A percentile compares a stretch with the other conserved stretches of the same genome.
Evolutionary conservation across 176 grass and related monocot genomes (phyloP).

Genomic region (Zizania latifolia): DNA sequence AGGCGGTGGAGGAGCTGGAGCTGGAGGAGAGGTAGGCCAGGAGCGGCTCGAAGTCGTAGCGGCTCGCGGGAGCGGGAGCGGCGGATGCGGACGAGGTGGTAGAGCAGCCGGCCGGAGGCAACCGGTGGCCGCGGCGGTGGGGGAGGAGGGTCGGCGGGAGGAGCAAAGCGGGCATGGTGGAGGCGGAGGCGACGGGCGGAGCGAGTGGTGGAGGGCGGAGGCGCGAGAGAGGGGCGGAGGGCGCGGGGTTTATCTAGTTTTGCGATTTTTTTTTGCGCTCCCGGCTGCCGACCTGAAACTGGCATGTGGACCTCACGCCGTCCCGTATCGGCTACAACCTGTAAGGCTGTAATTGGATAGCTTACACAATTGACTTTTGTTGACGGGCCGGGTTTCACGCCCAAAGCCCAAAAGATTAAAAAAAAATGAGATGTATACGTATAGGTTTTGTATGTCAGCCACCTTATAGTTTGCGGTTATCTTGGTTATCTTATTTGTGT

Average conservation of each 20-base stretch:
- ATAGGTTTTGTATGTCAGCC: no score
- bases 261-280: not conserved
- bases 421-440: no score
- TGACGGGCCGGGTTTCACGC: no score
- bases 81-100: not conserved
- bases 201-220: slow-evolving; percentile 34
- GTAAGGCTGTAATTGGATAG: no score
- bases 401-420: no score
- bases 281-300: not conserved
- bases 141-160: slow-evolving; percentile 21
- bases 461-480: no score
- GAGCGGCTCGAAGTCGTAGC: slow-evolving; percentile 77
- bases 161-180: slow-evolving; percentile 34
- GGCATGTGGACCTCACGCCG: not conserved
- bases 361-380: no score
- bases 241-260: slow-evolving; percentile 38
- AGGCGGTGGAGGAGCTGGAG: not conserved
- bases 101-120: not conserved
- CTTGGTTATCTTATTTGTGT: no score
- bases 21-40: slow-evolving; percentile 51
- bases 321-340: no score
- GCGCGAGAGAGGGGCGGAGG: not conserved
- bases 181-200: not conserved
- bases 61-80: not conserved
- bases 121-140: not conserved